A percentile compares a stretch with the other conserved stretches of the same genome.
These are phyloP conservation scores for Kwoniella sp. DNA, from an alignment of 768 basidiomycete genomes.

Conservation along the genomic window DNA sequence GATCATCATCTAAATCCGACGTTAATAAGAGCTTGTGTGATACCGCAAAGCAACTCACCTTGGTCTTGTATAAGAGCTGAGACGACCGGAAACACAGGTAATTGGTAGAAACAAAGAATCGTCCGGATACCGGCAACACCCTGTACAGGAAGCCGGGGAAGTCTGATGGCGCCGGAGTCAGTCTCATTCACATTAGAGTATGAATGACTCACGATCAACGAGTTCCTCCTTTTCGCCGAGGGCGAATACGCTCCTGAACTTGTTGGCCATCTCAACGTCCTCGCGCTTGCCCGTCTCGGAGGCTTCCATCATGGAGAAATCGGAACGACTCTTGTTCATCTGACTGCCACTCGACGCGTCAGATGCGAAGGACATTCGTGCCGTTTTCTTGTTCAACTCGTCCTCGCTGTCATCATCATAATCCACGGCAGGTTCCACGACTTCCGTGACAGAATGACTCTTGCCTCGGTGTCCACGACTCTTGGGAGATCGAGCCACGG, in stretches of 20 bases:
- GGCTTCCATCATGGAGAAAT: slow-evolving; percentile 77
- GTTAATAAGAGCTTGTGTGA: not conserved
- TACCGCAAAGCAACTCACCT: slow-evolving; percentile 56
- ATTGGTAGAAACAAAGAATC: slow-evolving; percentile 84
- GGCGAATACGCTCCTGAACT: slow-evolving; percentile 77
- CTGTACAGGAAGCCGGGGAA: slow-evolving; percentile 87
- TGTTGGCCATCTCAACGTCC: slow-evolving; percentile 56
- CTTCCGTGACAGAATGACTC: slow-evolving; percentile 27
- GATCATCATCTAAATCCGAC: slow-evolving; percentile 72
- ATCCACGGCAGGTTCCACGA: slow-evolving; percentile 31
- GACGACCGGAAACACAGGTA: slow-evolving; percentile 93
- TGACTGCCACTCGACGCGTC: slow-evolving; percentile 17
- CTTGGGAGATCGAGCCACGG: not conserved
- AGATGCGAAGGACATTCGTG: slow-evolving; percentile 20
- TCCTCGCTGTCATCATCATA: slow-evolving; percentile 11
- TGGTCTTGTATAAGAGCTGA: slow-evolving; percentile 73
- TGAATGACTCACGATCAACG: slow-evolving; percentile 70
- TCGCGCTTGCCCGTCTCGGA: slow-evolving; percentile 54
- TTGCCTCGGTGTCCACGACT: slow-evolving; percentile 1
- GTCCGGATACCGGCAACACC: slow-evolving; percentile 80
- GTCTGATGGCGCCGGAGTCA: slow-evolving; percentile 56
- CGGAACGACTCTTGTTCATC: slow-evolving; percentile 48
- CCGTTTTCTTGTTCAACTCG: slow-evolving; percentile 5
- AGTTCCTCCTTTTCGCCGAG: slow-evolving; percentile 81
- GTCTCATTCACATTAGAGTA: not conserved